Conservation (phyloP, 2,329 filamentous ascomycete species). For the Pestalotiopsis sp. region DNA sequence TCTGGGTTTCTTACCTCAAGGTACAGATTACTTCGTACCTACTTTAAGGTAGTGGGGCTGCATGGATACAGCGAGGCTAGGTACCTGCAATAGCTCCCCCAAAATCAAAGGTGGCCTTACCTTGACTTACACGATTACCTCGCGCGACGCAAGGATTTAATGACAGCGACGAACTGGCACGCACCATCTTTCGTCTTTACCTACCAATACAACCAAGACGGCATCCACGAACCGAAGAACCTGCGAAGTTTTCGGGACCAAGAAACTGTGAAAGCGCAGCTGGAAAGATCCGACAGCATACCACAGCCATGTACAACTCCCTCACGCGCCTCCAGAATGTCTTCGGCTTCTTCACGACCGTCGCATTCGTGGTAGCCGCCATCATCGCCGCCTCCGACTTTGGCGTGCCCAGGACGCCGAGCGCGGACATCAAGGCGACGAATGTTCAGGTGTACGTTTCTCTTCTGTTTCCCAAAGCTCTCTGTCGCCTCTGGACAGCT, state of each 20-base stretch:
- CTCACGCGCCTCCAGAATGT: conserved; percentile 85
- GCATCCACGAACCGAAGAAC: not conserved
- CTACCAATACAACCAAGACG: not conserved
- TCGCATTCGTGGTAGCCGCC: conserved; percentile 78
- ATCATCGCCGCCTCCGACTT: conserved; percentile 83
- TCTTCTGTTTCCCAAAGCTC: not conserved
- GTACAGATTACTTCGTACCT: not conserved
- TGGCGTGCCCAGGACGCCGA: conserved; percentile 68
- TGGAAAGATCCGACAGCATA: not conserved
- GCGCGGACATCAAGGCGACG: conserved; percentile 64
- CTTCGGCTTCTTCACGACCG: conserved; percentile 98
- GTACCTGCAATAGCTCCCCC: not conserved
- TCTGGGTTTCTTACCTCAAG: not conserved
- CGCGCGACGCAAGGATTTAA: not conserved
- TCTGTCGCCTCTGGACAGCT: not conserved
- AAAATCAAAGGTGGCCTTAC: conserved; percentile 19
- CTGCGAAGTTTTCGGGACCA: not conserved
- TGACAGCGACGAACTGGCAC: not conserved
- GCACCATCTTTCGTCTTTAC: not conserved
- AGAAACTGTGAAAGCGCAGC: not conserved
- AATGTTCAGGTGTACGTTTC: conserved; percentile 81
- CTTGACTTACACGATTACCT: not conserved
- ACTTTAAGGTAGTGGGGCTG: not conserved
- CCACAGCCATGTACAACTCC: conserved; percentile 75
- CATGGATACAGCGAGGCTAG: conserved; percentile 6